Percentiles rank a stretch among this genome's conserved stretches.
These are phyloP conservation scores for Schizosaccharomyces versatilis DNA, from an alignment of 1,139 yeast species.

Conservation along the genomic window DNA sequence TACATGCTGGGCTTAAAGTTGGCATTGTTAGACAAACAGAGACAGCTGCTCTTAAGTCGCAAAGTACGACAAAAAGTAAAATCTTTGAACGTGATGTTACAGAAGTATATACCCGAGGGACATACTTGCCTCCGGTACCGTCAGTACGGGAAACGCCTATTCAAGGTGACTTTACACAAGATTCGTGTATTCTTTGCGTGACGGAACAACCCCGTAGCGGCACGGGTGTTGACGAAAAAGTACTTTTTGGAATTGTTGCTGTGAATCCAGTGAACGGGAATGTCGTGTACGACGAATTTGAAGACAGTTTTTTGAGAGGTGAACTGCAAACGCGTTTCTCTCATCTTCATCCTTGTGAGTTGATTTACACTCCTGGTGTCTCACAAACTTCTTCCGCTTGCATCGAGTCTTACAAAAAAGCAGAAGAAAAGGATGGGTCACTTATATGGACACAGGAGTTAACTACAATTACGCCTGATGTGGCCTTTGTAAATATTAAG, in stretches of 20 bases:
- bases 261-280: conserved; percentile 65
- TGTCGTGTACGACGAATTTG: conserved; percentile 45
- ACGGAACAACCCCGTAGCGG: not conserved
- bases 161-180: not conserved
- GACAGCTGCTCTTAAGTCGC: conserved; percentile 49
- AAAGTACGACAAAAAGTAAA: conserved; percentile 24
- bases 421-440: not conserved
- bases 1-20: conserved; percentile 46
- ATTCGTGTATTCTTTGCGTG: not conserved
- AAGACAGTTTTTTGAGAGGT: conserved; percentile 30
- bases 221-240: not conserved
- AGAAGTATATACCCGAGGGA: conserved; percentile 60
- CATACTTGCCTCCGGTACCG: conserved; percentile 33
- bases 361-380: conserved; percentile 27
- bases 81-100: conserved; percentile 51
- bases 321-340: conserved; percentile 52
- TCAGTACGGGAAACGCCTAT: conserved; percentile 17
- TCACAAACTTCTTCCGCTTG: conserved; percentile 15
- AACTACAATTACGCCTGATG: not conserved
- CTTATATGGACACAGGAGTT: not conserved
- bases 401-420: not conserved
- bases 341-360: conserved; percentile 58
- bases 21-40: conserved; percentile 78
- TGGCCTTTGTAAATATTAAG: not conserved
- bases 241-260: conserved; percentile 31